A percentile compares a stretch with the other conserved stretches of the same genome.
phyloP scores from a whole-genome alignment of 495 filamentous ascomycete genomes.

The Cercophora samala region DNA sequence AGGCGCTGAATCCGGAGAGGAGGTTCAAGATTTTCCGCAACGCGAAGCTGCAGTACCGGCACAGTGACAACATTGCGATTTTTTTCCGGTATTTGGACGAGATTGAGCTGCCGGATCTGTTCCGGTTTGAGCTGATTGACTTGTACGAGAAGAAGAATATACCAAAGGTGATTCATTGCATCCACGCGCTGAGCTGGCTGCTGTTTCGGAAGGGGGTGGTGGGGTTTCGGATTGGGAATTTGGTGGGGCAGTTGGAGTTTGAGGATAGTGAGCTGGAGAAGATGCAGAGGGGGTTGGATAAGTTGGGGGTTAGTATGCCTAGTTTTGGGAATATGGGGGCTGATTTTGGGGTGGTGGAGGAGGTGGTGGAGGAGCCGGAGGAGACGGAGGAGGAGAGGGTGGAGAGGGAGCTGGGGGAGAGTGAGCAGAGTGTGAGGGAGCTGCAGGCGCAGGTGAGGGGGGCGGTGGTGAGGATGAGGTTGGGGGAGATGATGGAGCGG shows the following conservation, averaged over 20 bases:
- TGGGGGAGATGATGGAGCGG: constrained; percentile 79
- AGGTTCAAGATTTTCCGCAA: constrained; percentile 79
- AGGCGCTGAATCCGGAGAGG: constrained; percentile 75
- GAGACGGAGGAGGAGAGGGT: constrained; percentile 90
- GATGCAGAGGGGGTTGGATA: constrained; percentile 94
- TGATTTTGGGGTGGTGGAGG: constrained; percentile 75
- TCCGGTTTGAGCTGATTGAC: constrained; percentile 96
- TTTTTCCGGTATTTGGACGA: constrained; percentile 94
- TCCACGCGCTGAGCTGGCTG: constrained; percentile 94
- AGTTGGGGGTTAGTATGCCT: constrained; percentile 90
- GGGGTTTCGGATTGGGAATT: constrained; percentile 94
- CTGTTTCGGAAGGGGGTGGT: constrained; percentile 92
- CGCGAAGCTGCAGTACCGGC: constrained; percentile 82
- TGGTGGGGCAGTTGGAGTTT: constrained; percentile 95
- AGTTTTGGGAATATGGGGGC: constrained; percentile 97
- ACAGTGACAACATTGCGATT: constrained; percentile 93
- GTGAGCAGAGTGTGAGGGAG: constrained; percentile 66
- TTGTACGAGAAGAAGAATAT: constrained; percentile 99
- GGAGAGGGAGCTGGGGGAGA: constrained; percentile 74
- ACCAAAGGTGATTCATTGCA: constrained; percentile 97
- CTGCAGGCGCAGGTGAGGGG: constrained; percentile 87
- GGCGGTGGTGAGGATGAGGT: constrained; percentile 68
- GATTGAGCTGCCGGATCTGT: constrained; percentile 94
- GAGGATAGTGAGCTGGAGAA: constrained; percentile 96
- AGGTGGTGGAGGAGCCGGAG: constrained; percentile 62